Evolutionary conservation across 495 filamentous ascomycete species (phyloP).

Genomic region (Hypomontagnella submonticulosa): DNA sequence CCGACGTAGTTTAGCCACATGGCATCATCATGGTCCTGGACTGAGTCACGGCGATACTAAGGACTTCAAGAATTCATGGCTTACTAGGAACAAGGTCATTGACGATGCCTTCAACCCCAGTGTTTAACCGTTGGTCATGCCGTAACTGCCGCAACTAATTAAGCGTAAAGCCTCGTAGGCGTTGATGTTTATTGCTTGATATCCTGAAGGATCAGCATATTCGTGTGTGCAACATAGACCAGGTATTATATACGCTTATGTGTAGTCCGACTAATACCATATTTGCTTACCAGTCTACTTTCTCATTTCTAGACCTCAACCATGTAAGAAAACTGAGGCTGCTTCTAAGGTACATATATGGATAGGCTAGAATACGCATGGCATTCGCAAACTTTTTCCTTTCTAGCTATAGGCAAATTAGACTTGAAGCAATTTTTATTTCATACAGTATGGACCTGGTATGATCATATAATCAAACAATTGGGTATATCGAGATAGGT

Average conservation of each 20-base stretch:
- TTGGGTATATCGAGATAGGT: no score
- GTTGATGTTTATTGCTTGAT: background rate
- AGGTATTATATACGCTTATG: background rate
- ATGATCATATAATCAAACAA: no score
- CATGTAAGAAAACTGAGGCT: background rate
- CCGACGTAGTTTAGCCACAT: constrained; percentile 1
- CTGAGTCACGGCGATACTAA: background rate
- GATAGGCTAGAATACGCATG: background rate
- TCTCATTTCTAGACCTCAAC: constrained; percentile 1
- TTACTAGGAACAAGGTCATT: constrained; percentile 5
- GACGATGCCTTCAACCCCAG: constrained; percentile 18
- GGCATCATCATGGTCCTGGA: background rate
- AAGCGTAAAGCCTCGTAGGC: no score
- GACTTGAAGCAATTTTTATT: background rate
- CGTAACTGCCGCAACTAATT: background rate
- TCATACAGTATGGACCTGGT: no score
- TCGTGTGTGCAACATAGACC: background rate
- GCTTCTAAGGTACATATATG: background rate
- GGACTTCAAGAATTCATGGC: background rate
- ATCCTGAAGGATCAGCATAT: constrained; percentile 1
- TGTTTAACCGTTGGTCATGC: background rate
- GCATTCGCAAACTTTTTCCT: background rate
- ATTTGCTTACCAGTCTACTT: background rate
- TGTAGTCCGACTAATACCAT: constrained; percentile 2
- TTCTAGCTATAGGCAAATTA: constrained; percentile 1